Conservation (phyloP, 108 stramenopile species). For the Fragilariopsis cylindrus region DNA sequence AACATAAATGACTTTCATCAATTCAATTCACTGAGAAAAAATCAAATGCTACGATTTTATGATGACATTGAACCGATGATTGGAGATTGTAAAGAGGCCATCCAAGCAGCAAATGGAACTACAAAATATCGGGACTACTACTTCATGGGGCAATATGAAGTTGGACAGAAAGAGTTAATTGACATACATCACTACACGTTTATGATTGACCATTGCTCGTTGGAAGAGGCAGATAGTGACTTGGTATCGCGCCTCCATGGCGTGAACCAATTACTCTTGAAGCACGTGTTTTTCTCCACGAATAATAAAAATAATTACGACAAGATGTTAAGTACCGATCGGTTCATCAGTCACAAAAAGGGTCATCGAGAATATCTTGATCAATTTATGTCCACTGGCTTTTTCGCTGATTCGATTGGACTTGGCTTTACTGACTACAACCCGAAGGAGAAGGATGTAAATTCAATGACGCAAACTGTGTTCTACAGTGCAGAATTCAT, state of each 20-base stretch:
- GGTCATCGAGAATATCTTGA: slow-evolving; percentile 18
- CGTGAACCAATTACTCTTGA: slow-evolving; percentile 21
- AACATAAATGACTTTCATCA: slow-evolving; percentile 24
- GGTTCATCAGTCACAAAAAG: slow-evolving; percentile 26
- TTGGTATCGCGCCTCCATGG: slow-evolving; percentile 26
- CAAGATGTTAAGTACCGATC: slow-evolving; percentile 23
- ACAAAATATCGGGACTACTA: slow-evolving; percentile 39
- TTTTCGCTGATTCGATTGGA: slow-evolving; percentile 19
- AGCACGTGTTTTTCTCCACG: slow-evolving; percentile 28
- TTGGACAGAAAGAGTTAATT: slow-evolving; percentile 33
- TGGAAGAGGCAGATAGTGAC: slow-evolving; percentile 14
- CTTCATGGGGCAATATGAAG: slow-evolving; percentile 35
- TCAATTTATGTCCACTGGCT: slow-evolving; percentile 25
- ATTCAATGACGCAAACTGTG: slow-evolving; percentile 38
- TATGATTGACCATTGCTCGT: slow-evolving; percentile 27
- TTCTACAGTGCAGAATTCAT: slow-evolving; percentile 31
- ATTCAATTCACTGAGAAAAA: slow-evolving; percentile 37
- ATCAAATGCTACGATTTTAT: slow-evolving; percentile 31
- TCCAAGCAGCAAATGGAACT: slow-evolving; percentile 15
- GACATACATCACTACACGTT: slow-evolving; percentile 35
- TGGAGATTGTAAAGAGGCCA: slow-evolving; percentile 17
- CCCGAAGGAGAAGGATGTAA: slow-evolving; percentile 39
- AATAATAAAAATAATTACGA: slow-evolving; percentile 36
- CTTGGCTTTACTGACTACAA: slow-evolving; percentile 37
- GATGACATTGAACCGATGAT: slow-evolving; percentile 13